phyloP scores from a whole-genome alignment of 208 protist genomes.

The Wallacemonas rigidus region DNA sequence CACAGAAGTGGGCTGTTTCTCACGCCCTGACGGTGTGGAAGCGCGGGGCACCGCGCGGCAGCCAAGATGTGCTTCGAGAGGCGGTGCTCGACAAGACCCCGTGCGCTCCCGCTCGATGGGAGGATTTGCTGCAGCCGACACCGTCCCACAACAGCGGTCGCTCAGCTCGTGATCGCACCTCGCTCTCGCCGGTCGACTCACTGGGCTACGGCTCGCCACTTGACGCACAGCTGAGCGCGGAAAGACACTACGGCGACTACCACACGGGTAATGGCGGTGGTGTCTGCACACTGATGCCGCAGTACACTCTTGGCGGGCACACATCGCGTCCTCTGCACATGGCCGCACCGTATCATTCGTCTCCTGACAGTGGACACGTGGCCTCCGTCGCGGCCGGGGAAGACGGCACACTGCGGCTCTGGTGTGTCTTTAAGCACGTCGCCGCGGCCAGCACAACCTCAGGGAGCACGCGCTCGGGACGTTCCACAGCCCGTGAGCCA shows the following conservation, averaged over 20 bases:
- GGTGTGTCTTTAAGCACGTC: slow-evolving; percentile 55
- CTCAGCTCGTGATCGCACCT: not conserved
- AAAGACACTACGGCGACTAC: not conserved
- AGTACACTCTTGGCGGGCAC: slow-evolving; percentile 69
- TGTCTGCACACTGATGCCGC: slow-evolving; percentile 32
- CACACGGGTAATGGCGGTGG: not conserved
- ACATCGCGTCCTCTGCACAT: slow-evolving; percentile 67
- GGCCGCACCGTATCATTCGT: slow-evolving; percentile 51
- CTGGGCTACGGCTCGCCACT: slow-evolving; percentile 6
- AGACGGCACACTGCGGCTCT: slow-evolving; percentile 80
- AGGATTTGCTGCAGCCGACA: slow-evolving; percentile 2
- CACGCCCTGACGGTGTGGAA: slow-evolving; percentile 16
- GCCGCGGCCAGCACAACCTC: slow-evolving; percentile 19
- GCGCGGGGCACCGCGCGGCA: slow-evolving; percentile 7
- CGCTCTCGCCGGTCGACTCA: slow-evolving; percentile 2
- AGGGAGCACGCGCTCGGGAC: not conserved
- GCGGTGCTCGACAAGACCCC: slow-evolving; percentile 4
- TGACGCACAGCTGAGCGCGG: not conserved
- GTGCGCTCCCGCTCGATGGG: not conserved
- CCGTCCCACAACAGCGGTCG: not conserved
- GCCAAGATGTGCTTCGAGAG: slow-evolving; percentile 10
- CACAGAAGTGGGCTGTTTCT: slow-evolving; percentile 20
- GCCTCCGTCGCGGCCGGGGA: slow-evolving; percentile 67
- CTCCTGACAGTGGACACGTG: slow-evolving; percentile 45
- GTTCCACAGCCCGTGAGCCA: not conserved